Evolutionary conservation across 139 green algal genomes (phyloP).

Genomic region (Haematococcus sp.): DNA sequence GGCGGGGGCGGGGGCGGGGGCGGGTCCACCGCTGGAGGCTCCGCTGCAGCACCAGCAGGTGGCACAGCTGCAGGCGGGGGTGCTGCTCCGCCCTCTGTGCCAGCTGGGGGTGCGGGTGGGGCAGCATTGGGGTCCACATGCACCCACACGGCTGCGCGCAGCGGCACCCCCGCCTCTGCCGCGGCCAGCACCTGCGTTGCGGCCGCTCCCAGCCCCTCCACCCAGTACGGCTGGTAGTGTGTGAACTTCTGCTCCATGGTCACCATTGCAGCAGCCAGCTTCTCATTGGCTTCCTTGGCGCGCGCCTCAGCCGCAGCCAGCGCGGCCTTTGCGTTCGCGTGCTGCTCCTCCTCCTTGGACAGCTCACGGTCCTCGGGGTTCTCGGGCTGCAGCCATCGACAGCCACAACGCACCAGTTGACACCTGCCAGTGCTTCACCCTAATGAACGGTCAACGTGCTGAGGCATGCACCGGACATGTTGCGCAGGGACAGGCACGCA

Average conservation of each 20-base stretch:
- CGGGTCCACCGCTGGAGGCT: conserved; percentile 1
- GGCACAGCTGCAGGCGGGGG: too few relatives aligned
- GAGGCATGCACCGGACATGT: too few relatives aligned
- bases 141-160: conserved; percentile 22
- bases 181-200: conserved; percentile 17
- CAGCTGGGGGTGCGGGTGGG: not conserved
- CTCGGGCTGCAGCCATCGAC: not conserved
- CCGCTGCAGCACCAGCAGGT: too few relatives aligned
- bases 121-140: not conserved
- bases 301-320: not conserved
- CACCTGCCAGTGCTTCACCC: too few relatives aligned
- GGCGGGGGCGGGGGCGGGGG: conserved; percentile 2
- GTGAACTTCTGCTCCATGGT: conserved; percentile 16
- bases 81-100: conserved; percentile 2
- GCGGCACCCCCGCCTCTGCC: conserved; percentile 25
- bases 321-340: not conserved
- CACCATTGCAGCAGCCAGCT: not conserved
- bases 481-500: too few relatives aligned
- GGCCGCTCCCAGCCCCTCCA: conserved; percentile 27
- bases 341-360: conserved; percentile 23
- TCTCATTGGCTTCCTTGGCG: not conserved
- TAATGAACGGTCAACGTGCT: too few relatives aligned
- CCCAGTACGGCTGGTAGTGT: conserved; percentile 44
- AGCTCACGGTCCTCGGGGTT: conserved; percentile 21
- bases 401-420: too few relatives aligned